phyloP scores from a whole-genome alignment of 192 early-diverging fungal species.

The Podila clonocystis region DNA sequence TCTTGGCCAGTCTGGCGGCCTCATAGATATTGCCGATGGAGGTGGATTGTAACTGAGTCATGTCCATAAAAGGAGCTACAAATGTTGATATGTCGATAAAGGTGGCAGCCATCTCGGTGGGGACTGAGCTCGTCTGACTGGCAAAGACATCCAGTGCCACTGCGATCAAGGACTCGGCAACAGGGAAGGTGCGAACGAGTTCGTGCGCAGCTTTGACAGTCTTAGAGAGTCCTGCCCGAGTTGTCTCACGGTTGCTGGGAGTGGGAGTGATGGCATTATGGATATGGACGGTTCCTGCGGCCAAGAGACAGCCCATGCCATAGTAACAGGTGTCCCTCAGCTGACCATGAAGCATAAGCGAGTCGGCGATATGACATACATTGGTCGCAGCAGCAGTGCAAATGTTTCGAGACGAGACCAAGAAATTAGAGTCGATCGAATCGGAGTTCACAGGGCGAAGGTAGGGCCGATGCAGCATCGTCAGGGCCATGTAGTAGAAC shows the following conservation, averaged over 20 bases:
- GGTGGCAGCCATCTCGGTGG: constrained; percentile 50
- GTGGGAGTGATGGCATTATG: constrained; percentile 52
- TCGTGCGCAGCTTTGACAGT: constrained; percentile 49
- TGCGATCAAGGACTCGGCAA: constrained; percentile 45
- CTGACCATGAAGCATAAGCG: constrained; percentile 47
- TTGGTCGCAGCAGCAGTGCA: constrained; percentile 53
- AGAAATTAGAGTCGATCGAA: constrained; percentile 45
- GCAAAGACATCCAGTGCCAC: constrained; percentile 49
- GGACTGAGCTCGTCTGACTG: constrained; percentile 43
- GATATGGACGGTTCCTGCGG: constrained; percentile 54
- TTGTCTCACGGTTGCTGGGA: constrained; percentile 49
- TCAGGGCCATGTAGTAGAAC: constrained; percentile 64
- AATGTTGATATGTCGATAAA: constrained; percentile 52
- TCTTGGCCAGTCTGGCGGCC: constrained; percentile 39
- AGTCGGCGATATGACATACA: constrained; percentile 53
- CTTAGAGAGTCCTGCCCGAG: constrained; percentile 47
- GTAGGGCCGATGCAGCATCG: constrained; percentile 66
- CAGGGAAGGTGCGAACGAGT: constrained; percentile 48
- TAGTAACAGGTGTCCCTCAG: constrained; percentile 40
- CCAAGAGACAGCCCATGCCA: constrained; percentile 51
- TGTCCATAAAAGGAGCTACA: constrained; percentile 44
- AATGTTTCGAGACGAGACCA: constrained; percentile 49
- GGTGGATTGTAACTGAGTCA: constrained; percentile 40
- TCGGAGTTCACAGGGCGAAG: constrained; percentile 49
- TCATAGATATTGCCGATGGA: constrained; percentile 49